phyloP scores from a whole-genome alignment of 1,139 yeast genomes.

The Magnusiomyces sp. region DNA sequence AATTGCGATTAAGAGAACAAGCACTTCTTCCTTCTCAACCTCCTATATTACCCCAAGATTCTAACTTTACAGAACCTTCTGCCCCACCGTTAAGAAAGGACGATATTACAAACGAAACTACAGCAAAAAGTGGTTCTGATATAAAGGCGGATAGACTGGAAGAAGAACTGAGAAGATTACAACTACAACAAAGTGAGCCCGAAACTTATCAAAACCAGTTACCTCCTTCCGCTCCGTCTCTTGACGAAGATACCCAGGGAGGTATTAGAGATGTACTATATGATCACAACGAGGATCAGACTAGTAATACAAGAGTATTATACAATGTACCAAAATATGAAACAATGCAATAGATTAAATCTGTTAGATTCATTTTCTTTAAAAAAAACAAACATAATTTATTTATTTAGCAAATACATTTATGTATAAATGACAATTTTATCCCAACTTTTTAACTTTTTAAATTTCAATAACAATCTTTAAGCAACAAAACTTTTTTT shows the following conservation, averaged over 20 bases:
- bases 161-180: slow-evolving; percentile 23
- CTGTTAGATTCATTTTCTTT: neutral
- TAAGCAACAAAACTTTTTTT: neutral
- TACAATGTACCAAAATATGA: too few relatives aligned
- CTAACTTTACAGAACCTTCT: too few relatives aligned
- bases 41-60: neutral
- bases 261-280: too few relatives aligned
- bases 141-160: slow-evolving; percentile 23
- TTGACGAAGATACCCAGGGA: too few relatives aligned
- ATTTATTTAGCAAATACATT: neutral
- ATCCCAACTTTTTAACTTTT: neutral
- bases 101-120: too few relatives aligned
- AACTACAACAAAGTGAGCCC: neutral
- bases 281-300: too few relatives aligned
- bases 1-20: slow-evolving; percentile 42
- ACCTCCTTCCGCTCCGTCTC: neutral
- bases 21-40: slow-evolving; percentile 56
- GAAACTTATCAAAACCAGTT: neutral
- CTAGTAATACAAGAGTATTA: too few relatives aligned
- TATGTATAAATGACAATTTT: neutral
- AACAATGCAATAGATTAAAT: neutral
- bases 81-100: too few relatives aligned
- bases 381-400: neutral
- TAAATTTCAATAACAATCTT: neutral
- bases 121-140: neutral